A percentile compares a stretch with the other conserved stretches of the same genome.
Evolutionary conservation across 2,329 filamentous ascomycete species (phyloP).

Genomic region (Westerdykella sp.): DNA sequence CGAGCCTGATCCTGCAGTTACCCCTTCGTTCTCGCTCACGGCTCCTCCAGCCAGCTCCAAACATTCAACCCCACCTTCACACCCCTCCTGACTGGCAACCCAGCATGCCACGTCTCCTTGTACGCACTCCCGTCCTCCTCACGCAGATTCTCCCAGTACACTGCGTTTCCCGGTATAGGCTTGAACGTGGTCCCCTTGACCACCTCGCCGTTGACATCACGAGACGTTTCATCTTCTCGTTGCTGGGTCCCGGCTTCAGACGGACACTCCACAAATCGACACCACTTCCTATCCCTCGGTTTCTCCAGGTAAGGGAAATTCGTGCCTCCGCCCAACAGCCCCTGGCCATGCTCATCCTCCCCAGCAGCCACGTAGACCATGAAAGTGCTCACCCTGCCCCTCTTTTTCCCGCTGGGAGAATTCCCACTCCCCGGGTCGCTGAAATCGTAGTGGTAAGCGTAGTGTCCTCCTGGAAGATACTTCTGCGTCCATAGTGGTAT

Average conservation of each 20-base stretch:
- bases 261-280: constrained; percentile 51
- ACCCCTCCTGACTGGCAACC: constrained; percentile 51
- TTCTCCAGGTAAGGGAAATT: constrained; percentile 51
- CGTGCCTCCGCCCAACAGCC: constrained; percentile 52
- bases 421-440: constrained; percentile 3
- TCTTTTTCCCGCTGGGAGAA: not conserved
- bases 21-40: constrained; percentile 3
- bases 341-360: constrained; percentile 15
- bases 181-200: constrained; percentile 47
- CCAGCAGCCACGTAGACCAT: constrained; percentile 53
- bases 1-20: not conserved
- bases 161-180: constrained; percentile 52
- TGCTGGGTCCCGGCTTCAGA: constrained; percentile 10
- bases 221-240: constrained; percentile 13
- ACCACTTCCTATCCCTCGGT: constrained; percentile 47
- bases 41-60: constrained; percentile 55
- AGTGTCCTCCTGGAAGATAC: constrained; percentile 51
- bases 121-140: constrained; percentile 49
- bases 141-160: constrained; percentile 58
- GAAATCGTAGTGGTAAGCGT: constrained; percentile 56
- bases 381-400: constrained; percentile 39
- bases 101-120: constrained; percentile 56
- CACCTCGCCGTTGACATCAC: constrained; percentile 33
- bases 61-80: constrained; percentile 58
- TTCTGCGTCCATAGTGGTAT: constrained; percentile 53